These are phyloP conservation scores for Zizania palustris DNA, from an alignment of 202 grass and related monocot species.

Conservation along the genomic window DNA sequence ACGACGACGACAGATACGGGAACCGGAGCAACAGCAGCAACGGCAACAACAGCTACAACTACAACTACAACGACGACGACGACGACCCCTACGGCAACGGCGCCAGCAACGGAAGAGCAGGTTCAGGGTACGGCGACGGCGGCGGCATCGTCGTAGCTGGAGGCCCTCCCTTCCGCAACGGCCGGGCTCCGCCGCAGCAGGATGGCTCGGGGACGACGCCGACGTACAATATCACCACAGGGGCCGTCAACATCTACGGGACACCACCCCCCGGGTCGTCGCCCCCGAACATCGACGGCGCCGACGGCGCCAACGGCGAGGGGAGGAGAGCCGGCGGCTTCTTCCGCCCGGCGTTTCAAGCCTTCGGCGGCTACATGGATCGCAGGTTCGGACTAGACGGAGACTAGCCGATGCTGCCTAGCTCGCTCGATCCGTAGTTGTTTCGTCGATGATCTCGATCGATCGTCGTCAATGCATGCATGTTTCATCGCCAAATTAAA, in stretches of 20 bases:
- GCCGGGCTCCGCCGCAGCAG: not conserved
- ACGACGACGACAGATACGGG: not conserved
- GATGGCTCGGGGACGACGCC: slow-evolving; percentile 12
- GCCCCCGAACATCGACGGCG: not conserved
- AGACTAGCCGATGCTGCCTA: not conserved
- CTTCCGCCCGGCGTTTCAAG: slow-evolving; percentile 36
- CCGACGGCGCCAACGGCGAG: not conserved
- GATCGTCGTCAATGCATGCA: too few relatives aligned
- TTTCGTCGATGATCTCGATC: too few relatives aligned
- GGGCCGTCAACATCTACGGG: slow-evolving; percentile 41
- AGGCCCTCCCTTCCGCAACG: too few relatives aligned
- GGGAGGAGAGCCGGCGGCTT: slow-evolving; percentile 9
- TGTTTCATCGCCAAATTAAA: too few relatives aligned
- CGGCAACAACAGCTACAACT: not conserved
- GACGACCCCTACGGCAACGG: not conserved
- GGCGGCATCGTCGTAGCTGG: not conserved
- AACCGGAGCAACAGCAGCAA: not conserved
- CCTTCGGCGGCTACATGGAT: slow-evolving; percentile 54
- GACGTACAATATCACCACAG: slow-evolving; percentile 31
- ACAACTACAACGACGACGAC: not conserved
- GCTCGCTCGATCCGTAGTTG: too few relatives aligned
- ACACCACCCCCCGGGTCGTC: not conserved
- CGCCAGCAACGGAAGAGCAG: not conserved
- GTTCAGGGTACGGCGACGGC: not conserved
- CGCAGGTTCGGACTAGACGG: slow-evolving; percentile 34